phyloP scores from a whole-genome alignment of 140 eudicot species.

The Anethum foeniculum region DNA sequence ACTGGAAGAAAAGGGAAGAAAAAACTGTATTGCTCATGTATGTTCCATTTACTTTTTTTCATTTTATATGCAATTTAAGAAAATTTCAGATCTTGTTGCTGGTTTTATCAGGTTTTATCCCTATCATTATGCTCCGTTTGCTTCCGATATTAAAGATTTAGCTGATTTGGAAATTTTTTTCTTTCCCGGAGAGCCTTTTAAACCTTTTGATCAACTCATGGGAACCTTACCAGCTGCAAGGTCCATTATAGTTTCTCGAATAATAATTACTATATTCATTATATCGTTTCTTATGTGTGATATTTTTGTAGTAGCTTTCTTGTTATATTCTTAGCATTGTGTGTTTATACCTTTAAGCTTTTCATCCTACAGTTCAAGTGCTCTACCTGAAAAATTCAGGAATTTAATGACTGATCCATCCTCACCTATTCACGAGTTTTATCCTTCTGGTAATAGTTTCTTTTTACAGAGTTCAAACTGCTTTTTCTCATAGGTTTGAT shows the following conservation, averaged over 20 bases:
- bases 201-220: conserved; percentile 98
- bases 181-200: conserved; percentile 90
- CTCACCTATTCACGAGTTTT: conserved; percentile 75
- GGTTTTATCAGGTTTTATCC: conserved; percentile 80
- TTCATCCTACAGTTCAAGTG: conserved; percentile 53
- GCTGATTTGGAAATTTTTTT: conserved; percentile 79
- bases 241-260: conserved; percentile 22
- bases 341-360: conserved; percentile 5
- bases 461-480: not conserved
- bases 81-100: not conserved
- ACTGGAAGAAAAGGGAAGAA: not conserved
- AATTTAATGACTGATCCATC: conserved; percentile 78
- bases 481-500: not conserved
- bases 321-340: not conserved
- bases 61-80: not conserved
- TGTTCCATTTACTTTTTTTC: not conserved
- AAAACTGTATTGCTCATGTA: not conserved
- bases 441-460: conserved; percentile 58
- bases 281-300: not conserved
- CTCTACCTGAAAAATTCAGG: conserved; percentile 78
- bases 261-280: not conserved
- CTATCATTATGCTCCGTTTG: conserved; percentile 98
- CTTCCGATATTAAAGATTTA: conserved; percentile 86
- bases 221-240: conserved; percentile 99
- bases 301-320: not conserved